Evolutionary conservation across 1,139 yeast species (phyloP), one percentile per base, ranked within the genome.

Genomic region (Kluyveromyces sp.): DNA sequence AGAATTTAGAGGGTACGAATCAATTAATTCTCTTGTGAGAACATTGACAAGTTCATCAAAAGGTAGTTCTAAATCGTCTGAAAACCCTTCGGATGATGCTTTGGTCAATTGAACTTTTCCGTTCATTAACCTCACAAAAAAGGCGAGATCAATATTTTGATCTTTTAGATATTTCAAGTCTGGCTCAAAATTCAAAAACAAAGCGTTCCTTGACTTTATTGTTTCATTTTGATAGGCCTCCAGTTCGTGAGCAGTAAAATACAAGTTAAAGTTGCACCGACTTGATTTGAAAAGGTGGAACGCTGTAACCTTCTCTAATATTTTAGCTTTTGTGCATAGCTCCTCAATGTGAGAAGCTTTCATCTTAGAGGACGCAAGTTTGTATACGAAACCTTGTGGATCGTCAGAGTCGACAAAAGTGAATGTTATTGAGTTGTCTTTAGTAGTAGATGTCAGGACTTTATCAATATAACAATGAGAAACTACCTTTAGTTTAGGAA

Each of bases 171-270:
- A 43, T 0, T 59, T 52, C 17, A 56, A 49, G 16, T 67, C 58
- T 2, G 72, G 66, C 4, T 63, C 60, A 44, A 69, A 69, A 55
- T 86, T 87, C 50, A 88, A 68, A 48, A 83, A 77, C 13, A 89
- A 59, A 0, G 80, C 78, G 50, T 85, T 70, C 1, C 81, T 80
- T 0, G 89, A 75, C 51, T 73, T 77, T 29, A 75, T 66, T 3
- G 64, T 67, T 58, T 89, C 97, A 7, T 64, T 64, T 11, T 63
- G 61, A 55, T 87, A 88, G 1, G 77, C 72, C 1, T 69, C 62
- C 3, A 69, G 55, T 52, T 83, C 94, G 57, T 89, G 96, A 1
- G 95, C 96, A 0, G 95, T 80, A 13, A 84, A 80, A 60, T 78
- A 88, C 0, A 83, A 58, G 4, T 73, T 69, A 19, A 78, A 60